A percentile compares a stretch with the other conserved stretches of the same genome.
Evolutionary conservation across 768 basidiomycete genomes (phyloP).

Genomic region (Dentipellis fragilis): DNA sequence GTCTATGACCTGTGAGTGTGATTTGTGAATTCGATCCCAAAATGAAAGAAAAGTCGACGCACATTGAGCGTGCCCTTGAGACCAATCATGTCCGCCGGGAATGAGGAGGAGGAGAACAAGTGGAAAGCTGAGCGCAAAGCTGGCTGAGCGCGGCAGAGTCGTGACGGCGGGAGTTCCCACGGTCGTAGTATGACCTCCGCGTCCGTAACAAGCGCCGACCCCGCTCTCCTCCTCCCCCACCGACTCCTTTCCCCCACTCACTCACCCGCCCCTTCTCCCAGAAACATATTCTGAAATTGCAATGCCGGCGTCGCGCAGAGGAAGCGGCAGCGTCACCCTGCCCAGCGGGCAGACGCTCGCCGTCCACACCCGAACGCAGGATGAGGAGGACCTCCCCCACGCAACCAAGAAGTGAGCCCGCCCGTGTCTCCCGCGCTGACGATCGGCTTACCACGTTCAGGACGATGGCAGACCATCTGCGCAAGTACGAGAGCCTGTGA

Average conservation of each 20-base stretch:
- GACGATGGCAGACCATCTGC: conserved; percentile 89
- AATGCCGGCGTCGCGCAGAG: conserved; percentile 67
- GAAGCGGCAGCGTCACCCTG: conserved; percentile 65
- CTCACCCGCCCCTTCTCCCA: conserved; percentile 1
- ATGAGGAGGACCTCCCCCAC: conserved; percentile 82
- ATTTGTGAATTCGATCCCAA: background rate
- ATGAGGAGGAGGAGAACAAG: background rate
- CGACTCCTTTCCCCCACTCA: background rate
- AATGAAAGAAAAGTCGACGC: conserved; percentile 15
- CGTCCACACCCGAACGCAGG: conserved; percentile 81
- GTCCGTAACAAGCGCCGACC: background rate
- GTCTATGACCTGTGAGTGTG: conserved; percentile 68
- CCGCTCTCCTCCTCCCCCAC: background rate
- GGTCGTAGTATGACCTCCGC: background rate
- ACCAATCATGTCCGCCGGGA: conserved; percentile 63
- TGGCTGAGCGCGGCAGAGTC: background rate
- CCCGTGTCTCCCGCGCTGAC: conserved; percentile 3
- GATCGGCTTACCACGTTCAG: conserved; percentile 26
- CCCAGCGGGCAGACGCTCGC: conserved; percentile 73
- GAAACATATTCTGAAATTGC: background rate
- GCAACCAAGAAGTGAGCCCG: conserved; percentile 76
- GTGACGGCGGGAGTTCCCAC: background rate
- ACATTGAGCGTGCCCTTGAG: conserved; percentile 90
- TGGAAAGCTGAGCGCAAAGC: no score
- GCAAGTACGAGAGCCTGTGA: conserved; percentile 81